A percentile compares a stretch with the other conserved stretches of the same genome.
Conservation (phyloP, 371 early-diverging fungal genomes). For the Mortierella polycephala region DNA sequence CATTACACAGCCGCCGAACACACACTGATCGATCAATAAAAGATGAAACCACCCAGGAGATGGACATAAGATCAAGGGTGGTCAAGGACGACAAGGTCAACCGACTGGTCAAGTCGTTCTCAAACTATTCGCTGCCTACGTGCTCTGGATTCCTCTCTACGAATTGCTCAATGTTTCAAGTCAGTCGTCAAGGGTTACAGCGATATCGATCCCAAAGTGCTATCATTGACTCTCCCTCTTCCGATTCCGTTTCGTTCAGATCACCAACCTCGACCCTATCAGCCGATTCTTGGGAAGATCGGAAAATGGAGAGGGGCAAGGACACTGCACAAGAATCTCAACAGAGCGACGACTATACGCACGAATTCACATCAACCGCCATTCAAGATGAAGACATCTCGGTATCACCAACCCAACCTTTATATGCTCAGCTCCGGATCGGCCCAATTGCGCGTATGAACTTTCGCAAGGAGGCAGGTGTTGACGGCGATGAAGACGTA, state of each 20-base stretch:
- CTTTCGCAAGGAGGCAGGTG: conserved; percentile 21
- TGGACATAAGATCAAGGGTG: neutral
- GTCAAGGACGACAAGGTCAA: conserved; percentile 10
- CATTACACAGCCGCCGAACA: neutral
- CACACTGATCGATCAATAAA: neutral
- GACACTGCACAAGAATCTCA: neutral
- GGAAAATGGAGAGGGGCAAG: neutral
- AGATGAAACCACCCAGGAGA: neutral
- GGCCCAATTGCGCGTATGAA: conserved; percentile 43
- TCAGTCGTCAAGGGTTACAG: neutral
- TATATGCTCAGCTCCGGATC: conserved; percentile 11
- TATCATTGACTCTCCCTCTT: conserved; percentile 18
- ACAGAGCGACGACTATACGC: neutral
- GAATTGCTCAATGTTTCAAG: neutral
- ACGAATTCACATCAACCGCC: neutral
- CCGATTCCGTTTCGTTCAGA: conserved; percentile 11
- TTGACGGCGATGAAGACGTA: neutral
- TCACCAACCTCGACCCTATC: conserved; percentile 6
- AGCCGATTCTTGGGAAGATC: conserved; percentile 9
- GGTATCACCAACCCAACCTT: conserved; percentile 1
- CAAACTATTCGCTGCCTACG: conserved; percentile 17
- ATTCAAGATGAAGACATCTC: neutral
- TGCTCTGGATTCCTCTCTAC: neutral
- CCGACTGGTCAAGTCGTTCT: conserved; percentile 25
- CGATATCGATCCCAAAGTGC: conserved; percentile 14